Percentiles rank a stretch among this genome's conserved stretches.
These are phyloP conservation scores for Plasmodium ovale DNA, from an alignment of 169 alveolate species.

Conservation along the genomic window DNA sequence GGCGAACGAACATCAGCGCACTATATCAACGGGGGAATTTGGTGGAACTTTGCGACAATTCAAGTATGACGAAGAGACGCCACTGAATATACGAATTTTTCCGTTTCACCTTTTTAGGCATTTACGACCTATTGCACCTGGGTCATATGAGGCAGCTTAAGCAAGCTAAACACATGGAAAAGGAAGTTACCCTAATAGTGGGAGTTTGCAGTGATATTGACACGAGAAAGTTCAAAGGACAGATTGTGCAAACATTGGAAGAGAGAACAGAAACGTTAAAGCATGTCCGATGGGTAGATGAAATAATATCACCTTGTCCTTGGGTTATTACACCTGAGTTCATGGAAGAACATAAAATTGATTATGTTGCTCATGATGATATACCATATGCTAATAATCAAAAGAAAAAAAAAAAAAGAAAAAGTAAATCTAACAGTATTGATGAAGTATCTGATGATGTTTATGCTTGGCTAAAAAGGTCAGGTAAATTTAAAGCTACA, in stretches of 20 bases:
- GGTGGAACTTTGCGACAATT: too few species aligned
- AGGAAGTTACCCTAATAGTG: conserved; percentile 93
- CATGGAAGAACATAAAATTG: conserved; percentile 92
- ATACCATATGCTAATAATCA: conserved; percentile 91
- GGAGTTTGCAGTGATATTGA: conserved; percentile 98
- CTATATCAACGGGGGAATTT: too few species aligned
- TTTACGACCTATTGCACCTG: conserved; percentile 96
- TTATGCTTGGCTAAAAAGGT: conserved; percentile 93
- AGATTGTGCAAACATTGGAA: conserved; percentile 93
- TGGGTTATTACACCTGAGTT: conserved; percentile 94
- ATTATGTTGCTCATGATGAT: conserved; percentile 96
- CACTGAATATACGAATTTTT: neutral
- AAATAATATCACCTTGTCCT: conserved; percentile 97
- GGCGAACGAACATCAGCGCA: neutral
- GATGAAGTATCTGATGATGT: conserved; percentile 90
- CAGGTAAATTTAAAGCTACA: conserved; percentile 94
- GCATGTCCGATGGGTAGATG: conserved; percentile 98
- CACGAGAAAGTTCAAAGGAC: conserved; percentile 94
- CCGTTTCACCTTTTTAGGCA: conserved; percentile 84
- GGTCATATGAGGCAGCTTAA: conserved; percentile 97
- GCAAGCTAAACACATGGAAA: conserved; percentile 96
- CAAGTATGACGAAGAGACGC: too few species aligned
- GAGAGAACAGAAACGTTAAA: conserved; percentile 95
- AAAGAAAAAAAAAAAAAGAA: conserved; percentile 80
- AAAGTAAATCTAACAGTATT: conserved; percentile 68